These are phyloP conservation scores for Desmodesmus armatus DNA, from an alignment of 139 green algal genomes.

Conservation along the genomic window DNA sequence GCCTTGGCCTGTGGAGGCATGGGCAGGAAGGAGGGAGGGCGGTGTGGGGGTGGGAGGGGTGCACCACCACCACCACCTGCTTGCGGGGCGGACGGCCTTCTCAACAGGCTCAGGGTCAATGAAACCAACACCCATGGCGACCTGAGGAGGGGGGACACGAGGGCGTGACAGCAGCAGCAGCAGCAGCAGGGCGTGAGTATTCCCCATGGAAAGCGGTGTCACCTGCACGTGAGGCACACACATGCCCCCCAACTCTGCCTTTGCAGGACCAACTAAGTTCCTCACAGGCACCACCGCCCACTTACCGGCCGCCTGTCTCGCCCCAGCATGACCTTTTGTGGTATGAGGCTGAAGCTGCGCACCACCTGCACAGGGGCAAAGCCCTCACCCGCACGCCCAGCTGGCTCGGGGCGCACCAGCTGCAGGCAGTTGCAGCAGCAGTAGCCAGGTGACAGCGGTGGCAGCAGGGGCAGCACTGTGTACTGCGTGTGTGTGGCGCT, in stretches of 20 bases:
- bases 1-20: not conserved
- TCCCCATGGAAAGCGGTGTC: not conserved
- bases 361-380: conserved; percentile 81
- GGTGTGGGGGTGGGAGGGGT: too few relatives aligned
- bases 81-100: conserved; percentile 72
- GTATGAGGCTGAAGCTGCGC: conserved; percentile 68
- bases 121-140: conserved; percentile 85
- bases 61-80: conserved; percentile 92
- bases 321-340: conserved; percentile 57
- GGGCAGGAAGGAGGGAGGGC: not conserved
- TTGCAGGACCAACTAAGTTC: too few relatives aligned
- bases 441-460: too few relatives aligned
- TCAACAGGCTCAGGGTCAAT: conserved; percentile 68
- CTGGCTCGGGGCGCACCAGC: conserved; percentile 69
- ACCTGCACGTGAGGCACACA: not conserved
- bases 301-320: conserved; percentile 50
- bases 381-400: conserved; percentile 71
- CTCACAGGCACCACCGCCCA: not conserved
- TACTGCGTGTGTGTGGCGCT: too few relatives aligned
- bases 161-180: conserved; percentile 16
- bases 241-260: too few relatives aligned
- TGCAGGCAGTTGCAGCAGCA: too few relatives aligned
- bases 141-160: too few relatives aligned
- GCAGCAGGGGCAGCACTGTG: too few relatives aligned
- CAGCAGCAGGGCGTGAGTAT: not conserved